phyloP scores from a whole-genome alignment of 2,329 filamentous ascomycete species.

The Stagonosporopsis tanaceti region DNA sequence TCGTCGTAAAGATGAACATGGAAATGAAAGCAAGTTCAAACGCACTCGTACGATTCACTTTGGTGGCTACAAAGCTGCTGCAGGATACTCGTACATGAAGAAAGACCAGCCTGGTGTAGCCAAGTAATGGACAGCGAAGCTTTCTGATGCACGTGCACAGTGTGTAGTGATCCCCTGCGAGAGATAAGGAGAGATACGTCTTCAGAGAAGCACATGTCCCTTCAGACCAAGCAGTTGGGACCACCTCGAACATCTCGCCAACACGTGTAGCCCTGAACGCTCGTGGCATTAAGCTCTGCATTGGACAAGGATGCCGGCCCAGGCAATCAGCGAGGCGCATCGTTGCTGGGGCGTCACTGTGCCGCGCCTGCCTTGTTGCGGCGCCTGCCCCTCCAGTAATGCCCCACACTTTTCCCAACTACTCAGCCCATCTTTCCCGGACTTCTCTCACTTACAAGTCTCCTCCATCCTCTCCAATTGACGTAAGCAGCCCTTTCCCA shows the following conservation, averaged over 20 bases:
- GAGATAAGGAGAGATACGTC: background rate
- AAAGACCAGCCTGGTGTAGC: too few relatives aligned
- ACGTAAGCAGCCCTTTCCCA: conserved; percentile 35
- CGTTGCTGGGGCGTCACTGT: conserved; percentile 32
- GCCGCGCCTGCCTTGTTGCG: conserved; percentile 20
- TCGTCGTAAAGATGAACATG: conserved; percentile 43
- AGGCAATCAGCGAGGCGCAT: conserved; percentile 12
- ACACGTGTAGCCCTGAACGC: background rate
- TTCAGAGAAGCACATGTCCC: background rate
- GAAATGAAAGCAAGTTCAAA: conserved; percentile 38
- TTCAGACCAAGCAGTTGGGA: background rate
- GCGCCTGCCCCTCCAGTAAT: conserved; percentile 24
- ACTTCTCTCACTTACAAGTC: conserved; percentile 24
- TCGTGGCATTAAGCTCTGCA: background rate
- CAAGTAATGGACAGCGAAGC: too few relatives aligned
- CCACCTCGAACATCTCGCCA: background rate
- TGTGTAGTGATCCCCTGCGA: too few relatives aligned
- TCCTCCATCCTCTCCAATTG: conserved; percentile 31
- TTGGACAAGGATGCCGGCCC: conserved; percentile 4
- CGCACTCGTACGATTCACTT: background rate
- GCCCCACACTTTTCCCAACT: conserved; percentile 35
- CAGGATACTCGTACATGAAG: too few relatives aligned
- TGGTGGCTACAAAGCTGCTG: background rate
- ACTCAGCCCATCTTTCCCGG: conserved; percentile 30
- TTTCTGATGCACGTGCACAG: too few relatives aligned